These are phyloP conservation scores for Martiniozyma asiatica DNA, from an alignment of 1,139 yeast genomes.

Conservation along the genomic window DNA sequence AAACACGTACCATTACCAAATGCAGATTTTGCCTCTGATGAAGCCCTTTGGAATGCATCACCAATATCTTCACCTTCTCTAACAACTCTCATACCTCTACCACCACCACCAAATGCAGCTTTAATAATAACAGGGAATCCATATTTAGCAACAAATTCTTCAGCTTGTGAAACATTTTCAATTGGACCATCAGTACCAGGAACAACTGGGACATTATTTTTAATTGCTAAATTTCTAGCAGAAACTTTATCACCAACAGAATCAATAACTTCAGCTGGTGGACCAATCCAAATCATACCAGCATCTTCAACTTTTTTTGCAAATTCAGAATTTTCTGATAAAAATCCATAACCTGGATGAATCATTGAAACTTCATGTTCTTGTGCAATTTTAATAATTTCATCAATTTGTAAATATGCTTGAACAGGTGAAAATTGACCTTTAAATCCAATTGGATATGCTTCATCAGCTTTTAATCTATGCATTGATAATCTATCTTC, in stretches of 20 bases:
- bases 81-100: constrained; percentile 99
- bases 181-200: constrained; percentile 99
- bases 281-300: constrained; percentile 97
- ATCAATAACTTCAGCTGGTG: constrained; percentile 78
- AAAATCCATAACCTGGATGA: constrained; percentile 97
- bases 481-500: constrained; percentile 95
- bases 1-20: constrained; percentile 98
- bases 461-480: constrained; percentile 84
- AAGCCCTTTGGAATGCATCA: constrained; percentile 90
- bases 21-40: constrained; percentile 86
- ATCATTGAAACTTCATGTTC: constrained; percentile 87
- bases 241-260: constrained; percentile 97
- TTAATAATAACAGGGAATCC: constrained; percentile 96
- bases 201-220: constrained; percentile 80
- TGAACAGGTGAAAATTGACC: constrained; percentile 93
- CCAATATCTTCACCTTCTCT: constrained; percentile 88
- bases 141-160: constrained; percentile 61
- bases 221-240: constrained; percentile 78
- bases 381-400: constrained; percentile 82
- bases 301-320: constrained; percentile 84
- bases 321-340: constrained; percentile 88
- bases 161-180: constrained; percentile 66
- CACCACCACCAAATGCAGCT: constrained; percentile 99
- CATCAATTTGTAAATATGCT: constrained; percentile 93
- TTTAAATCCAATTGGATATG: constrained; percentile 80